phyloP scores from a whole-genome alignment of 148 eudicot genomes.

The Hydrangea macrophylla region DNA sequence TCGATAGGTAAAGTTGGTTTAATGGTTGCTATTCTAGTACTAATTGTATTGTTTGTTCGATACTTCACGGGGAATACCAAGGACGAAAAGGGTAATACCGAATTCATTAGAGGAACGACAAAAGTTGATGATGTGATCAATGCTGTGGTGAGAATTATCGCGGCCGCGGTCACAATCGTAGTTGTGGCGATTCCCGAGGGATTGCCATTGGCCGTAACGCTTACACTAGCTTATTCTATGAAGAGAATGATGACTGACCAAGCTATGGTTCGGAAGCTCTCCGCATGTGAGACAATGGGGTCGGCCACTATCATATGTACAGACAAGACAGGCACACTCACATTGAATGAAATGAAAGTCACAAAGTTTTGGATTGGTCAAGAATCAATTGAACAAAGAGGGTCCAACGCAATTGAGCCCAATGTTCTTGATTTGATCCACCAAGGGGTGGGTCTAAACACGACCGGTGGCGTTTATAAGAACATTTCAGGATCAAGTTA shows the following conservation, averaged over 20 bases:
- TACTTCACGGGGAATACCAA: conserved; percentile 30
- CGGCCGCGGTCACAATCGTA: conserved; percentile 29
- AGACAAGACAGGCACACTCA: conserved; percentile 31
- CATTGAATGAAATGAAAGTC: conserved; percentile 30
- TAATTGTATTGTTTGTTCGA: conserved; percentile 23
- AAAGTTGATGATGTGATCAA: conserved; percentile 20
- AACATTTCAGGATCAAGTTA: background rate
- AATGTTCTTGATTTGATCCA: conserved; percentile 14
- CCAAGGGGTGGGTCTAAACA: conserved; percentile 29
- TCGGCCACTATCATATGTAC: conserved; percentile 34
- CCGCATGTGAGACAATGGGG: conserved; percentile 34
- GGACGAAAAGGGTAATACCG: conserved; percentile 18
- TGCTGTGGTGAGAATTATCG: conserved; percentile 22
- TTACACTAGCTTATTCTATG: conserved; percentile 39
- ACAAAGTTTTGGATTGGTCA: conserved; percentile 30
- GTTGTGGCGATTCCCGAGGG: conserved; percentile 35
- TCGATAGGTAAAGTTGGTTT: conserved; percentile 31
- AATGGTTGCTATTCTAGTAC: conserved; percentile 31
- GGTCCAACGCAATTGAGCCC: background rate
- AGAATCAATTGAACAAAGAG: conserved; percentile 14
- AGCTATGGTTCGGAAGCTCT: conserved; percentile 32
- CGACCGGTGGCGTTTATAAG: conserved; percentile 22
- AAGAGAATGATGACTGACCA: conserved; percentile 35
- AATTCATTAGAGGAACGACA: conserved; percentile 20
- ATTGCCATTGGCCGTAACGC: conserved; percentile 29